Evolutionary conservation across 2,329 filamentous ascomycete species (phyloP), one percentile per base, ranked within the genome.

Genomic region (Pseudogymnoascus destructans): DNA sequence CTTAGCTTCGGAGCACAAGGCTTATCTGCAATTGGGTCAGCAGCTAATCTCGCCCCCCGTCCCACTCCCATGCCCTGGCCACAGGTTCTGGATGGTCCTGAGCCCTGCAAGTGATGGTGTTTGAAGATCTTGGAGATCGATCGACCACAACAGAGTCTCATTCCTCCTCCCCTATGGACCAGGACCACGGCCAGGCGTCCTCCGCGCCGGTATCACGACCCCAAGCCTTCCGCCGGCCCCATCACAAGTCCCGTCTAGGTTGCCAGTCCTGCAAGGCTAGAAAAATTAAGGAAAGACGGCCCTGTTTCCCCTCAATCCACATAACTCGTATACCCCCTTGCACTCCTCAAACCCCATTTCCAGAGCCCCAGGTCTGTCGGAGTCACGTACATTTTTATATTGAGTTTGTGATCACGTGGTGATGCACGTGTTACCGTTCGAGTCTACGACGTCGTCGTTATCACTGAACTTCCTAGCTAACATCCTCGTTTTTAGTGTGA

Each of bases 191-290:
- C 46, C 46, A 52, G 46, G 9, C 25, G 25, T 10, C 23, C 10
- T 30, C 46, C 5, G 46, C 25, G 46, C 46, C 46, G 25, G 23
- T 15, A 21, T 19, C 54, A 23, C 30, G 54, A 17, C 54, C 54
- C 23, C 54, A 58, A 27, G 57, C 36, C 42, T 55, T 40, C 15
- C 19, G 62, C 8, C 46, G 61, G 17, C 57, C 61, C 30, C 64
- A 64, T 55, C 61, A 57, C 23, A 65, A 66, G 42, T 61, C 61
- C 2, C 46, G 61, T 19, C 42, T 42, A 1, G 64, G 64, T 10
- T 65, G 63, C 21, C n/a, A n/a, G 9, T 46, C 11, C 61, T 65
- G 63, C 49, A 65, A 65, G 32, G 35, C 54, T 23, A 42, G 62
- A 8, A 64, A 63, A 55, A 63, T 63, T 3, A 63, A 63, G 27